Evolutionary conservation across 2,329 filamentous ascomycete genomes (phyloP).

Genomic region (Huntiella decipiens): DNA sequence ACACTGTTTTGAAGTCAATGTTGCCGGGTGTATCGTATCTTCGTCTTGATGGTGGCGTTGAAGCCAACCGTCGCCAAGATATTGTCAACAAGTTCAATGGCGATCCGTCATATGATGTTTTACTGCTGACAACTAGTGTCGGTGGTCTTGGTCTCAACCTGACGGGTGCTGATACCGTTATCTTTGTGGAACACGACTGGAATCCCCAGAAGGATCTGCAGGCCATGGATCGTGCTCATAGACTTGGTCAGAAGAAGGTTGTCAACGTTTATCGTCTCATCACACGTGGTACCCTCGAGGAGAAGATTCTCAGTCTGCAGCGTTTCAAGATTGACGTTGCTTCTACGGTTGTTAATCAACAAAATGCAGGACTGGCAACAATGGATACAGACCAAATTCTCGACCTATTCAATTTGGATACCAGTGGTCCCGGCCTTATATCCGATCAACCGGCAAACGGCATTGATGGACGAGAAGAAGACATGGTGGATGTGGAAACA

Average conservation of each 20-base stretch:
- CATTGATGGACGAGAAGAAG: constrained; percentile 49
- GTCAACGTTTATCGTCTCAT: constrained; percentile 97
- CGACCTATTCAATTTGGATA: constrained; percentile 83
- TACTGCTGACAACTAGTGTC: constrained; percentile 86
- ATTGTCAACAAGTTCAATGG: constrained; percentile 99
- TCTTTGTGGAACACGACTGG: constrained; percentile 99
- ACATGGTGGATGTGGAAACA: constrained; percentile 83
- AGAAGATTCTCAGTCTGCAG: constrained; percentile 96
- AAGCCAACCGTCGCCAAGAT: constrained; percentile 82
- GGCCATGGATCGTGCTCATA: constrained; percentile 95
- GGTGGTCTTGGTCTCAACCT: constrained; percentile 88
- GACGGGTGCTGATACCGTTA: constrained; percentile 93
- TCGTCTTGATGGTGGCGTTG: constrained; percentile 83
- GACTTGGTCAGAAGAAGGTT: constrained; percentile 98
- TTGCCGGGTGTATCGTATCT: constrained; percentile 86
- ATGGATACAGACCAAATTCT: constrained; percentile 99
- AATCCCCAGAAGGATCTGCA: constrained; percentile 98
- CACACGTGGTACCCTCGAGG: constrained; percentile 85
- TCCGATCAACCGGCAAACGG: constrained; percentile 29
- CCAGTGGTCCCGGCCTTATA: constrained; percentile 49
- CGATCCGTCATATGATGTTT: constrained; percentile 86
- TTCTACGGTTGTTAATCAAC: constrained; percentile 94
- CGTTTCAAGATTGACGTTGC: constrained; percentile 99
- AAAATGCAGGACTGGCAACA: constrained; percentile 80
- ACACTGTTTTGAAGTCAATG: constrained; percentile 73